Conservation (phyloP, 768 basidiomycete species). For the Boletus insuetus region DNA sequence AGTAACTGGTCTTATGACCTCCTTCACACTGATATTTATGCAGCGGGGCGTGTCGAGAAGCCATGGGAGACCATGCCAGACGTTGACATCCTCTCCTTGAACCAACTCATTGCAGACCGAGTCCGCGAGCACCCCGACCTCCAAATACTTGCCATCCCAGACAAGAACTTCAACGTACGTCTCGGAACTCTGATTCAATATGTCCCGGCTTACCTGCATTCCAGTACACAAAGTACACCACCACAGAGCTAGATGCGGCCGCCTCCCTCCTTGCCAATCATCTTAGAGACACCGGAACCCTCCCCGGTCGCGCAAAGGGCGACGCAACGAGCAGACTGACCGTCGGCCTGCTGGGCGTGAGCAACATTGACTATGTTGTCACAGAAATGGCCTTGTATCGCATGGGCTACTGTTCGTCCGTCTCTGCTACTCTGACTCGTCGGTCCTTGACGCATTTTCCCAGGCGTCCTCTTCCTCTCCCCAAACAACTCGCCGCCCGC, state of each 20-base stretch:
- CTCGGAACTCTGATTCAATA: background rate
- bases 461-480: slow-evolving; percentile 36
- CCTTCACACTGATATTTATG: background rate
- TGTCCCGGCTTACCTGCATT: background rate
- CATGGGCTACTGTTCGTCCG: slow-evolving; percentile 30
- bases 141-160: slow-evolving; percentile 23
- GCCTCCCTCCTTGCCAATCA: slow-evolving; percentile 28
- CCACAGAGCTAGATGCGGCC: slow-evolving; percentile 22
- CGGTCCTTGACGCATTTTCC: background rate
- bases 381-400: slow-evolving; percentile 27
- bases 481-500: slow-evolving; percentile 46
- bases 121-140: slow-evolving; percentile 20
- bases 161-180: slow-evolving; percentile 23
- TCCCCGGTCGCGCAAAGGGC: slow-evolving; percentile 24
- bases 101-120: slow-evolving; percentile 25
- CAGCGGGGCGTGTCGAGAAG: no score
- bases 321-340: slow-evolving; percentile 25
- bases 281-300: slow-evolving; percentile 13
- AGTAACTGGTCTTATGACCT: background rate
- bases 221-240: slow-evolving; percentile 28
- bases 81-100: slow-evolving; percentile 18
- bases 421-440: background rate
- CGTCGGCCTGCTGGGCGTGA: slow-evolving; percentile 25
- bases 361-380: slow-evolving; percentile 28
- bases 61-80: slow-evolving; percentile 13